Evolutionary conservation across 2,329 filamentous ascomycete species (phyloP).

Genomic region (Colletotrichum sp.): DNA sequence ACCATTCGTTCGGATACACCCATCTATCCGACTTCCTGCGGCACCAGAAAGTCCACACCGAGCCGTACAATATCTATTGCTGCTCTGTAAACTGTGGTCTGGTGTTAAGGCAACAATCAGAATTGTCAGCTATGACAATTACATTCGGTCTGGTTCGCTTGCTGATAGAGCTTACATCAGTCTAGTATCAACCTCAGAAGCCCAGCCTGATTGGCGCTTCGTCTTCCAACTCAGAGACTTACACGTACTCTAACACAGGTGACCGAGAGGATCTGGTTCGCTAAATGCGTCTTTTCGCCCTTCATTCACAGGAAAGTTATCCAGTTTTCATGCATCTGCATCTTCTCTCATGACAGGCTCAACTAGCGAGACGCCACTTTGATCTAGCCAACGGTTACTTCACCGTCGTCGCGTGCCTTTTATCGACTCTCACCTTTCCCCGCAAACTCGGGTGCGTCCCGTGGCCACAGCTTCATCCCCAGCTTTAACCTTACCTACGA

Average conservation of each 20-base stretch:
- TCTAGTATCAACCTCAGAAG: background rate
- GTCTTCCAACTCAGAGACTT: background rate
- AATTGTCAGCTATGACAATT: background rate
- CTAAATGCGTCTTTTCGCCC: background rate
- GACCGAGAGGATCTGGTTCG: background rate
- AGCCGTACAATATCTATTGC: background rate
- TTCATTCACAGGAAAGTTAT: background rate
- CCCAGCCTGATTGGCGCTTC: background rate
- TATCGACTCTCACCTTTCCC: background rate
- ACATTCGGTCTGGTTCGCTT: background rate
- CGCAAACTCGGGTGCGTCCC: slow-evolving; percentile 16
- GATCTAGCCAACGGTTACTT: background rate
- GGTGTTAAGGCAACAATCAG: background rate
- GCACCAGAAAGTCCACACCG: background rate
- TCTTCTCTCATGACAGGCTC: background rate
- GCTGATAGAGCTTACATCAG: background rate
- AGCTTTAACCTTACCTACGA: slow-evolving; percentile 7
- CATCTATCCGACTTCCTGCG: background rate
- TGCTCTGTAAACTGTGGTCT: background rate
- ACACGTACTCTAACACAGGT: background rate
- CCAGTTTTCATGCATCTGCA: background rate
- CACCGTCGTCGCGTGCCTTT: slow-evolving; percentile 10
- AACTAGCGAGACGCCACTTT: background rate
- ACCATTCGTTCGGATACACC: background rate
- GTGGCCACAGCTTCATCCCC: slow-evolving; percentile 6